Percentiles rank a stretch among this genome's conserved stretches.
phyloP scores from a whole-genome alignment of 2,329 filamentous ascomycete genomes.

The Polytolypa hystricis region DNA sequence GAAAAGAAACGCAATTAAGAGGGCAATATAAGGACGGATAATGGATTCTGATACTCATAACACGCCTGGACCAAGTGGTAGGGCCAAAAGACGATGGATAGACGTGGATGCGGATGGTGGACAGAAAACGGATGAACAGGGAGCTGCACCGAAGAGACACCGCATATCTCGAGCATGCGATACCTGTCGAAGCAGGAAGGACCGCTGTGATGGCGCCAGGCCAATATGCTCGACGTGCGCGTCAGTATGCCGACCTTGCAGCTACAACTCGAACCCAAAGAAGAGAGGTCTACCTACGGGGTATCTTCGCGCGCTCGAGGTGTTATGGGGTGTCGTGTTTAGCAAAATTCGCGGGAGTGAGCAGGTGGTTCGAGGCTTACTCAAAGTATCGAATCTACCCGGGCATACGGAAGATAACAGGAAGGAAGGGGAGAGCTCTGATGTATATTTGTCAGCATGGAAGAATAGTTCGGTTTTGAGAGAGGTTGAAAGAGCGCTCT shows the following conservation, averaged over 20 bases:
- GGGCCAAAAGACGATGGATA: background rate
- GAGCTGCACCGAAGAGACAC: background rate
- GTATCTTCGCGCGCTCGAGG: background rate
- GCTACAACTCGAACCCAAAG: background rate
- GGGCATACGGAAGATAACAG: slow-evolving; percentile 25
- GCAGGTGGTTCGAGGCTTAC: slow-evolving; percentile 43
- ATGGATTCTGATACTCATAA: too few relatives aligned
- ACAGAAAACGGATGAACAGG: background rate
- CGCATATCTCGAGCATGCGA: background rate
- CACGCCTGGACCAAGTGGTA: too few relatives aligned
- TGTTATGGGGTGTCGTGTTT: slow-evolving; percentile 37
- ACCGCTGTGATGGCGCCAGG: background rate
- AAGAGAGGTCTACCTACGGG: background rate
- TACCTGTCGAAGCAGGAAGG: background rate
- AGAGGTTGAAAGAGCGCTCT: slow-evolving; percentile 52
- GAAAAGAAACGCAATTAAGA: too few relatives aligned
- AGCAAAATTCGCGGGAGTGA: slow-evolving; percentile 51
- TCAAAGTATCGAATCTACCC: slow-evolving; percentile 37
- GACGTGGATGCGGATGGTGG: background rate
- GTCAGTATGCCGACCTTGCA: background rate
- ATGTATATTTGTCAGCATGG: slow-evolving; percentile 52
- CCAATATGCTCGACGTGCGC: background rate
- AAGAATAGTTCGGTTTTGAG: slow-evolving; percentile 50
- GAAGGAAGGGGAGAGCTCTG: slow-evolving; percentile 37
- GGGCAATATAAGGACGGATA: too few relatives aligned